A percentile compares a stretch with the other conserved stretches of the same genome.
phyloP scores from a whole-genome alignment of 2,329 filamentous ascomycete species.

The Stenocarpella maydis region DNA sequence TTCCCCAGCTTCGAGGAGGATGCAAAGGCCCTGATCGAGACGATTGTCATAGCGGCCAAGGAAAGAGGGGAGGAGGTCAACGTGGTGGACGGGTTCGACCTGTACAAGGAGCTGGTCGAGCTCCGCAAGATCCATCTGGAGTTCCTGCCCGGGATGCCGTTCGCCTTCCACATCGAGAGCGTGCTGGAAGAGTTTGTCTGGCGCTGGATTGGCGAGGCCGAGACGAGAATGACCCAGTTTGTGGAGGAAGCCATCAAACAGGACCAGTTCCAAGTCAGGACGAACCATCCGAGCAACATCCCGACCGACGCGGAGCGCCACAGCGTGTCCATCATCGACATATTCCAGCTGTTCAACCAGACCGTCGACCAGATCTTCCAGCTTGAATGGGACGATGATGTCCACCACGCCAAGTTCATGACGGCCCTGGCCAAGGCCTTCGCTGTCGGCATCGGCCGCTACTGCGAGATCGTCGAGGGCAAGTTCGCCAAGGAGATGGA shows the following conservation, averaged over 20 bases:
- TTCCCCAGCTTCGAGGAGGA: conserved; percentile 93
- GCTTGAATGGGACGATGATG: conserved; percentile 90
- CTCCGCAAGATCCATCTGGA: conserved; percentile 83
- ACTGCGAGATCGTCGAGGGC: conserved; percentile 90
- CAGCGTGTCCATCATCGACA: conserved; percentile 91
- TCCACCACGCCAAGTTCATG: conserved; percentile 97
- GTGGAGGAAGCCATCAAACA: conserved; percentile 92
- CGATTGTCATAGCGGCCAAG: conserved; percentile 78
- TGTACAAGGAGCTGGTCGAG: conserved; percentile 88
- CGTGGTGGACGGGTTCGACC: conserved; percentile 90
- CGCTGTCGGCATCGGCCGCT: conserved; percentile 81
- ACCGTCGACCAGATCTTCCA: conserved; percentile 86
- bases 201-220: conserved; percentile 88
- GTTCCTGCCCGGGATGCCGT: conserved; percentile 75
- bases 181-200: conserved; percentile 92
- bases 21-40: conserved; percentile 81
- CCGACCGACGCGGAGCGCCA: conserved; percentile 84
- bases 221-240: conserved; percentile 80
- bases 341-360: conserved; percentile 94
- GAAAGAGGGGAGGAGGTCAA: conserved; percentile 78
- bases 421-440: conserved; percentile 88
- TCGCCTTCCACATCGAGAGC: conserved; percentile 88
- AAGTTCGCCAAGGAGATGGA: conserved; percentile 94
- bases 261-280: conserved; percentile 82
- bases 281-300: conserved; percentile 67